Conservation (phyloP, 2,329 filamentous ascomycete genomes). For the Ascochyta pisi region DNA sequence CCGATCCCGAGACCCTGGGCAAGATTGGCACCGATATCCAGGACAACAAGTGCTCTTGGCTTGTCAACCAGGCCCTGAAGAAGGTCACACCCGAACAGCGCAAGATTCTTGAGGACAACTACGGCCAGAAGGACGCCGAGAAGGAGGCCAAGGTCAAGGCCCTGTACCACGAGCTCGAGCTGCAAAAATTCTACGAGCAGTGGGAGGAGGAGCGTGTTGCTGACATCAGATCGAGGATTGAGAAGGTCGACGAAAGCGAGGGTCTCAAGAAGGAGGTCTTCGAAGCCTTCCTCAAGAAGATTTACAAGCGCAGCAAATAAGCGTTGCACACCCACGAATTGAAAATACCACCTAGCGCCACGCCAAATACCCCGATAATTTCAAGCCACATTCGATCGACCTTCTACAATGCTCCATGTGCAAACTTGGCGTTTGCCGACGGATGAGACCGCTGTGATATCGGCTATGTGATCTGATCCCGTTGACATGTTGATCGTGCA, state of each 20-base stretch:
- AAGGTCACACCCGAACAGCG: constrained; percentile 84
- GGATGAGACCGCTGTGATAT: too few relatives aligned
- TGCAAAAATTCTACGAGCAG: constrained; percentile 82
- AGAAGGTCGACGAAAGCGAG: constrained; percentile 79
- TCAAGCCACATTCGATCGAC: not conserved
- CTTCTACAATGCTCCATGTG: too few relatives aligned
- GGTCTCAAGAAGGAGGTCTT: constrained; percentile 92
- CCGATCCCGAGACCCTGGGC: constrained; percentile 88
- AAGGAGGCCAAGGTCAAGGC: constrained; percentile 88
- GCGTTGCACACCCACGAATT: not conserved
- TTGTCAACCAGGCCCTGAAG: constrained; percentile 91
- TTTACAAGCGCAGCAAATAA: constrained; percentile 98
- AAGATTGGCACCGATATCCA: constrained; percentile 99
- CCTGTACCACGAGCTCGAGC: constrained; percentile 82
- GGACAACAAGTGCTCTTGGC: constrained; percentile 99
- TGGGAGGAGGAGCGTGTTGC: constrained; percentile 88
- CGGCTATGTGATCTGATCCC: too few relatives aligned
- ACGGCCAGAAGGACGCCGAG: constrained; percentile 85
- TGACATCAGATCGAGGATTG: constrained; percentile 80
- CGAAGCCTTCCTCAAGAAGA: constrained; percentile 89
- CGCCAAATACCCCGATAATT: constrained; percentile 5
- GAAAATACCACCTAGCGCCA: not conserved
- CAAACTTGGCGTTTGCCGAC: too few relatives aligned
- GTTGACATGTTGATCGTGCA: too few relatives aligned
- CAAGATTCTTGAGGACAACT: constrained; percentile 86